These are phyloP conservation scores for Eleusine indica DNA, from an alignment of 176 grass and related monocot species.

Conservation along the genomic window DNA sequence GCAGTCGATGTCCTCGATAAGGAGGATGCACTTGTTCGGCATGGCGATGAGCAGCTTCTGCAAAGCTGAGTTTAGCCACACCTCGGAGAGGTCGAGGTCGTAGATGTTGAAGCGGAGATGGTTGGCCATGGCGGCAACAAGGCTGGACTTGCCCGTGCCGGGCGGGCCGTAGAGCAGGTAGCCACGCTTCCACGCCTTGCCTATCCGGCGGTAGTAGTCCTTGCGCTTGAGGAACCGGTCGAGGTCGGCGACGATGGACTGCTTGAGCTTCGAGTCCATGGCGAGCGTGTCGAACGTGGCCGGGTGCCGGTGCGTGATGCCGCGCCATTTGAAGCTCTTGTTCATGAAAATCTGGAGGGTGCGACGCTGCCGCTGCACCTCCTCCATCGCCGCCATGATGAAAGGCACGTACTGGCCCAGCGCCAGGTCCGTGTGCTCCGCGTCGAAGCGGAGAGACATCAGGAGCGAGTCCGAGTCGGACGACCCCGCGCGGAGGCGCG, in stretches of 20 bases:
- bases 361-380: background rate
- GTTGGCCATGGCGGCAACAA: background rate
- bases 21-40: no score
- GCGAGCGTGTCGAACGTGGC: slow-evolving; percentile 5
- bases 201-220: background rate
- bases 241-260: background rate
- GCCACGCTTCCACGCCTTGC: background rate
- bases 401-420: background rate
- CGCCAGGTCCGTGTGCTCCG: background rate
- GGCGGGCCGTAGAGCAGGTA: background rate
- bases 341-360: background rate
- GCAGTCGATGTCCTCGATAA: no score
- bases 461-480: no score
- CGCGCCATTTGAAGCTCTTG: background rate
- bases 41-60: no score
- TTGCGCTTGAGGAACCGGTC: background rate
- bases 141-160: background rate
- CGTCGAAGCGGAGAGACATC: background rate
- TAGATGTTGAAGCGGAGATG: background rate
- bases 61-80: background rate
- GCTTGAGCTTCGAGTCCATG: background rate
- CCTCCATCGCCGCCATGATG: background rate
- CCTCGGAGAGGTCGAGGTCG: background rate
- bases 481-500: no score
- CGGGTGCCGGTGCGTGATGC: background rate